A percentile compares a stretch with the other conserved stretches of the same genome.
Conservation (phyloP, 2,329 filamentous ascomycete genomes). For the Colletotrichum endophyticum region DNA sequence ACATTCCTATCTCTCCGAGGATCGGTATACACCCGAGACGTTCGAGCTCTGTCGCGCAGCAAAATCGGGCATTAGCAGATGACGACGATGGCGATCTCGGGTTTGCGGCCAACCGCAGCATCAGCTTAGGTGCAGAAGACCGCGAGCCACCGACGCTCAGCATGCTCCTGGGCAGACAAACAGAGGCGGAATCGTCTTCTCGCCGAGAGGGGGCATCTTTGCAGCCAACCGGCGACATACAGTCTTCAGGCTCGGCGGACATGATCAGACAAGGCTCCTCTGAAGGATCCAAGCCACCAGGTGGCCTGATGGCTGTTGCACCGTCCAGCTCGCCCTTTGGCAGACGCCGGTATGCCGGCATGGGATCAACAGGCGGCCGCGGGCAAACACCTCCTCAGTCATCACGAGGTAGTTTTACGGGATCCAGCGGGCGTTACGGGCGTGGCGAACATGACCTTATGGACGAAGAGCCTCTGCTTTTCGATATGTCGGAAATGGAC, state of each 20-base stretch:
- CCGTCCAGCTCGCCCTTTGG: conserved; percentile 51
- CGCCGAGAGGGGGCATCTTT: conserved; percentile 26
- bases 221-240: conserved; percentile 48
- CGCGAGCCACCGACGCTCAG: conserved; percentile 70
- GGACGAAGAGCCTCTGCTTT: conserved; percentile 74
- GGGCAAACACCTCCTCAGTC: conserved; percentile 49
- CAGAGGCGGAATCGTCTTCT: conserved; percentile 36
- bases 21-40: conserved; percentile 60
- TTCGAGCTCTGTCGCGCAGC: conserved; percentile 73
- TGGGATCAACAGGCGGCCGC: conserved; percentile 37
- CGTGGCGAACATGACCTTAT: conserved; percentile 53
- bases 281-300: conserved; percentile 49
- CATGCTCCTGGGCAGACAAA: conserved; percentile 58
- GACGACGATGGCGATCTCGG: conserved; percentile 67
- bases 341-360: conserved; percentile 50
- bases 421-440: conserved; percentile 40
- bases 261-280: conserved; percentile 46
- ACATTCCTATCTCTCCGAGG: conserved; percentile 75
- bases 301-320: conserved; percentile 43
- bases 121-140: conserved; percentile 70
- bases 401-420: conserved; percentile 50
- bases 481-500: conserved; percentile 76
- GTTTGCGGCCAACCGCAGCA: conserved; percentile 67
- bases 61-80: conserved; percentile 57
- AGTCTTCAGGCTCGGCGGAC: conserved; percentile 40